A percentile compares a stretch with the other conserved stretches of the same genome.
phyloP scores from a whole-genome alignment of 2,329 filamentous ascomycete species.

The Penicillium capsulatum region DNA sequence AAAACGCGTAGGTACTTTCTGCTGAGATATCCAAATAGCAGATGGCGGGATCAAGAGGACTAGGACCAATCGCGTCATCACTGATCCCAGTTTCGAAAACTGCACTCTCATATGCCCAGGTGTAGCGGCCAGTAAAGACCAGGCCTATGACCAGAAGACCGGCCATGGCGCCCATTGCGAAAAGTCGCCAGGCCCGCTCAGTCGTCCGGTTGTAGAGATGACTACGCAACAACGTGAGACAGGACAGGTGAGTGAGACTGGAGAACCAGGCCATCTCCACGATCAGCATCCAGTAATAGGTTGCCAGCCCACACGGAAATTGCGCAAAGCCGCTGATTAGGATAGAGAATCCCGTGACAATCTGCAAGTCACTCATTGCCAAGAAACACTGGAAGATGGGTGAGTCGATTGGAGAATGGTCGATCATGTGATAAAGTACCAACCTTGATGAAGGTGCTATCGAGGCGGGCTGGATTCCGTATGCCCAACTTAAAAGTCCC shows the following conservation, averaged over 20 bases:
- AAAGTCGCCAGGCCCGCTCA: conserved; percentile 2
- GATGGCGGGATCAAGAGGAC: conserved; percentile 1
- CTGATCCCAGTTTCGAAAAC: neutral
- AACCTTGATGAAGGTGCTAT: neutral
- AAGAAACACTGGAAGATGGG: neutral
- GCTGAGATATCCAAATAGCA: neutral
- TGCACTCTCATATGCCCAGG: neutral
- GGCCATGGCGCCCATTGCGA: conserved; percentile 3
- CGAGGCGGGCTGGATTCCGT: neutral
- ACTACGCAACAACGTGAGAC: conserved; percentile 6
- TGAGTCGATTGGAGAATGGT: neutral
- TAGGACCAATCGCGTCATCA: neutral
- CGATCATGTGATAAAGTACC: neutral
- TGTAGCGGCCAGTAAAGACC: conserved; percentile 7
- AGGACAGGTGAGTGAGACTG: conserved; percentile 8
- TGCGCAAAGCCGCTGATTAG: conserved; percentile 6
- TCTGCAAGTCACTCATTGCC: conserved; percentile 6
- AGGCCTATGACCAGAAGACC: conserved; percentile 2
- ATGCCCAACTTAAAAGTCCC: neutral
- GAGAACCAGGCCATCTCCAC: conserved; percentile 10
- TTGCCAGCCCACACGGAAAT: conserved; percentile 5
- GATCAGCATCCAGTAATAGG: conserved; percentile 8
- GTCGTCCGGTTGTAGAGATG: conserved; percentile 1
- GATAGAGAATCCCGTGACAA: conserved; percentile 8
- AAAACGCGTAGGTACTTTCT: neutral